These are phyloP conservation scores for Boletus barrowsii DNA, from an alignment of 768 basidiomycete genomes.

Conservation along the genomic window DNA sequence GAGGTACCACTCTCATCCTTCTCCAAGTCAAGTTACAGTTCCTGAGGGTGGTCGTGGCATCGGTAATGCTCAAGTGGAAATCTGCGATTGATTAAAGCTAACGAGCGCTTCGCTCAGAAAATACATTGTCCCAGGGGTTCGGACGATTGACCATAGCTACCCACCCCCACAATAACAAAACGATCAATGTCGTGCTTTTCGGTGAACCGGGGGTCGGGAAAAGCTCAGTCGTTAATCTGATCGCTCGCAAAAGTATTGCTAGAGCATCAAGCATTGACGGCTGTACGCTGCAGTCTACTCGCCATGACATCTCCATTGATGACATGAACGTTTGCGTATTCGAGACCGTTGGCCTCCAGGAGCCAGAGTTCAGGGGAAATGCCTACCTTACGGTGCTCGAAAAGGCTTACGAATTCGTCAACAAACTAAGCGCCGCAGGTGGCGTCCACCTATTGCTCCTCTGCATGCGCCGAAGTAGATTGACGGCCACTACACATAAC, in stretches of 20 bases:
- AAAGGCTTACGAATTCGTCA: slow-evolving; percentile 25
- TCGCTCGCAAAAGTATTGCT: neutral
- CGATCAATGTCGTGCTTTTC: slow-evolving; percentile 4
- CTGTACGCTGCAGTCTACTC: slow-evolving; percentile 27
- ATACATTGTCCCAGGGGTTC: too few species aligned
- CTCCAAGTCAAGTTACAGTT: neutral
- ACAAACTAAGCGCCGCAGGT: slow-evolving; percentile 13
- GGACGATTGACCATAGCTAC: neutral
- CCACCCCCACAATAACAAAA: neutral
- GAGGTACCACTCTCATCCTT: neutral
- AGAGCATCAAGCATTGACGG: slow-evolving; percentile 11
- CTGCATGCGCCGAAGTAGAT: slow-evolving; percentile 32
- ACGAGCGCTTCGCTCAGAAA: neutral
- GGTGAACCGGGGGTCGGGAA: slow-evolving; percentile 6
- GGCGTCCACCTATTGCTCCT: slow-evolving; percentile 39
- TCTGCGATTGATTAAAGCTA: neutral
- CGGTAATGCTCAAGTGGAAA: neutral
- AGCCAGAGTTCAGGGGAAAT: neutral
- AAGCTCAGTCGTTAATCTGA: slow-evolving; percentile 6
- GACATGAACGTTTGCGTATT: neutral
- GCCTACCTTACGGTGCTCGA: neutral
- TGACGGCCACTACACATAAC: slow-evolving; percentile 26
- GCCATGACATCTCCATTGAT: slow-evolving; percentile 19
- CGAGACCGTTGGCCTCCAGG: neutral
- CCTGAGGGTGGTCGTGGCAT: neutral